These are phyloP conservation scores for Wallacemonas rigidus DNA, from an alignment of 208 protist genomes.

Conservation along the genomic window DNA sequence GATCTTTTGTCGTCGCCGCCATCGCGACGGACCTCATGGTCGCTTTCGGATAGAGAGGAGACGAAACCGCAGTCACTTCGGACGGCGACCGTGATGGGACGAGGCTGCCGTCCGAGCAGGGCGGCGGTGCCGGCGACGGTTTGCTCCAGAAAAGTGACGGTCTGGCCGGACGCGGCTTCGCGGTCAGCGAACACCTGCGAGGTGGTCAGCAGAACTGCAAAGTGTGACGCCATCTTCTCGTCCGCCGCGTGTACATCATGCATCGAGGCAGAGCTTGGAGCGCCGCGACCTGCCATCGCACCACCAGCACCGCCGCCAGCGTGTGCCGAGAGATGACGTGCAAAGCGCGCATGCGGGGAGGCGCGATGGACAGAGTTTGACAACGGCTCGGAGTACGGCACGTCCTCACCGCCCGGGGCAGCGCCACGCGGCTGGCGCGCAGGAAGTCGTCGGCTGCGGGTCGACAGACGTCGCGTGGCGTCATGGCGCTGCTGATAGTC, in stretches of 20 bases:
- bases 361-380: too few relatives aligned
- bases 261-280: background rate
- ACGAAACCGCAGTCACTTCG: conserved; percentile 62
- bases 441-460: background rate
- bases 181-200: conserved; percentile 60
- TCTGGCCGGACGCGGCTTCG: conserved; percentile 28
- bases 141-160: conserved; percentile 78
- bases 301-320: too few relatives aligned
- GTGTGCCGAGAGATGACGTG: too few relatives aligned
- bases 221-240: conserved; percentile 12
- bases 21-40: background rate
- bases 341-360: too few relatives aligned
- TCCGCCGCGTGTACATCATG: background rate
- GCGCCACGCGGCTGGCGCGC: too few relatives aligned
- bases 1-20: background rate
- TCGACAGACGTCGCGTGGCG: background rate
- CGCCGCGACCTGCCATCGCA: too few relatives aligned
- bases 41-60: conserved; percentile 27
- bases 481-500: background rate
- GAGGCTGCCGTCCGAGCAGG: conserved; percentile 40
- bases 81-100: conserved; percentile 50
- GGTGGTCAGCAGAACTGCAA: conserved; percentile 78
- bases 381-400: too few relatives aligned
- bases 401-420: too few relatives aligned
- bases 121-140: conserved; percentile 64